These are phyloP conservation scores for Fusarium bactridioides DNA, from an alignment of 2,329 filamentous ascomycete genomes.

Conservation along the genomic window DNA sequence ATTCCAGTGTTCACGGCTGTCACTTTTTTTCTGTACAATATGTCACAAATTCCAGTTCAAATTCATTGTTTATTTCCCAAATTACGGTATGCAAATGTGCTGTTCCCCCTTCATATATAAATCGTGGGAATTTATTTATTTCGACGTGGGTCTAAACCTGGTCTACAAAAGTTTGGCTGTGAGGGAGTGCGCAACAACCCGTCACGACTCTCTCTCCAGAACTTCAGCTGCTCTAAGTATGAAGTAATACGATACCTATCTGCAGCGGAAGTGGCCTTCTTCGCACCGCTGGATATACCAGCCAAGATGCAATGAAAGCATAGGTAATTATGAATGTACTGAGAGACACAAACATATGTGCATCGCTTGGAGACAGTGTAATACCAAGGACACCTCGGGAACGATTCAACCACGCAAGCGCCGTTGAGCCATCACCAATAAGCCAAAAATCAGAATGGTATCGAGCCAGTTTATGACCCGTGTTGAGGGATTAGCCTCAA, in stretches of 20 bases:
- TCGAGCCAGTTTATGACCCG: neutral
- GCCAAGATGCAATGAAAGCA: conserved; percentile 37
- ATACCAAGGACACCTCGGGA: conserved; percentile 40
- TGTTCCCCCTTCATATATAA: neutral
- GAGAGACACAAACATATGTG: neutral
- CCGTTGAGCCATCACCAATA: conserved; percentile 3
- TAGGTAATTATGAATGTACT: neutral
- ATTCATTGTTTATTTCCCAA: neutral
- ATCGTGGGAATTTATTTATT: neutral
- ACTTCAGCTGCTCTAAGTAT: neutral
- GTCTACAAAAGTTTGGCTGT: neutral
- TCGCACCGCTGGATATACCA: conserved; percentile 36
- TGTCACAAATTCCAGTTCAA: neutral
- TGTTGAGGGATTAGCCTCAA: conserved; percentile 37
- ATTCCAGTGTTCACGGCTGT: neutral
- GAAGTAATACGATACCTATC: neutral
- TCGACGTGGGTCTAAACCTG: no score
- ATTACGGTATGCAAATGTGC: neutral
- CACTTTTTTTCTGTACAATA: neutral
- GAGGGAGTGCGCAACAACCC: neutral
- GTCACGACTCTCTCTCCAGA: neutral
- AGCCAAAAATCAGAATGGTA: conserved; percentile 33
- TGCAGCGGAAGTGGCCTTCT: conserved; percentile 3
- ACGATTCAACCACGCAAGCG: conserved; percentile 30
- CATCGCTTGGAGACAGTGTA: conserved; percentile 40